Percentiles rank a stretch among this genome's conserved stretches.
These are phyloP conservation scores for Puccinia hordei DNA, from an alignment of 1,284 basidiomycete genomes.

Conservation along the genomic window DNA sequence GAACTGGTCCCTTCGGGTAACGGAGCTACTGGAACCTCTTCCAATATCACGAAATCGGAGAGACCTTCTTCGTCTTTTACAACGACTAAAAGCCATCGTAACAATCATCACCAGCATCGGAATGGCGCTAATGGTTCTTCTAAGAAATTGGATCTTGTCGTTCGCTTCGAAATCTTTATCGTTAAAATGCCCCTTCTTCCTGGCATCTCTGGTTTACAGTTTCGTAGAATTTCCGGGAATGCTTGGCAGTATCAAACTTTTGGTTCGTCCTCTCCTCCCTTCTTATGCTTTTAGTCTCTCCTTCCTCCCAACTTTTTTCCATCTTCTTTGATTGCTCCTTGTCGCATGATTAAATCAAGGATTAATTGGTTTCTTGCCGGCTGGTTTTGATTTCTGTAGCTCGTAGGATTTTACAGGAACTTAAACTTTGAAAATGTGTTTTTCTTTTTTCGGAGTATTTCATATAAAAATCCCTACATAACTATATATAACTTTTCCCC, in stretches of 20 bases:
- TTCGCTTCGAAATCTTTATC: conserved; percentile 89
- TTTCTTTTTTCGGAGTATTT: too few relatives aligned
- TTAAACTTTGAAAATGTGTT: conserved; percentile 27
- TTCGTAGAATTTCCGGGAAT: conserved; percentile 85
- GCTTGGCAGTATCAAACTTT: conserved; percentile 73
- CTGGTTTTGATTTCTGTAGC: conserved; percentile 1
- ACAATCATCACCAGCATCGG: background rate
- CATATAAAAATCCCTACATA: too few relatives aligned
- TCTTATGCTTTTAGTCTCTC: background rate
- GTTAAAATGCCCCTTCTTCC: conserved; percentile 93
- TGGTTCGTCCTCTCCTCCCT: conserved; percentile 26
- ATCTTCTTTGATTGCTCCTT: background rate
- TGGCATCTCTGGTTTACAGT: conserved; percentile 86
- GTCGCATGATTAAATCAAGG: background rate
- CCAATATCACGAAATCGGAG: background rate
- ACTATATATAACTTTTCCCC: too few relatives aligned
- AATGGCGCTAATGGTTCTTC: background rate
- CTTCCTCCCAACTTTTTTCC: background rate
- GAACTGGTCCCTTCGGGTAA: background rate
- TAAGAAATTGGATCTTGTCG: conserved; percentile 66
- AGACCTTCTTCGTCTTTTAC: background rate
- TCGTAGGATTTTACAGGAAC: conserved; percentile 47
- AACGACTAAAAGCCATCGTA: background rate
- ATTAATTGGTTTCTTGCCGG: background rate
- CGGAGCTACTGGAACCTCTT: background rate